Evolutionary conservation across 768 basidiomycete species (phyloP), one percentile per base, ranked within the genome.

Genomic region (Lanmaoa rubissima): DNA sequence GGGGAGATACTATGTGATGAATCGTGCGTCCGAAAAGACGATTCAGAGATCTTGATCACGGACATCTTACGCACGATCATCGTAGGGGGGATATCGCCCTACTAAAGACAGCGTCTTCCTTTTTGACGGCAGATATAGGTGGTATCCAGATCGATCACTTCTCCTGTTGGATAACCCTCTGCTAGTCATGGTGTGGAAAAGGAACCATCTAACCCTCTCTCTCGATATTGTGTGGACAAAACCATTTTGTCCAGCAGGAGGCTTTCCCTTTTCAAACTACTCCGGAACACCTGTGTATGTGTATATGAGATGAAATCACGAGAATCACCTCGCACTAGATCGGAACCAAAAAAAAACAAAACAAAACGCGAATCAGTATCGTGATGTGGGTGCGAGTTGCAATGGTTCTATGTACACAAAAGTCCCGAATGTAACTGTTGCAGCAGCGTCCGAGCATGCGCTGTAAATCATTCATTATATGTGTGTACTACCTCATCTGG

Each of bases 261-360:
- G 19, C 2, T 14, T 38, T 32, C 38, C 41, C 19, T 13, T 24
- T 54, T 39, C 41, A 19, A 17, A 47, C 0, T 12, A 4, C 17
- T 12, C 42, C 17, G 26, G 12, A 40, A 43, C 12, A 35, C 42
- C 24, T 46, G 38, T 14, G 26, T 35, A 41, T 43, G 21, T 43
- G 19, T 8, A 43, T 24, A 21, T 48, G 39, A 42, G 45, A 53
- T 17, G 11, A 5, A 14, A 36, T 49, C 19, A 36, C 26, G 59
- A 50, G 44, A 47, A 56, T 47, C 39, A 56, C 26, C 16, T 40
- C n/a, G 48, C 48, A 50, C 48, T 34, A 34, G 42, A 42, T 61
- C 53, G 34, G 41, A 34, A 45, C 10, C 24, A 14, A 44, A 32
- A 46, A 32, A 48, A n/a, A 4, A 24, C 3, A 24, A 24, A 24